Conservation (phyloP, 768 basidiomycete species). For the Mycena capillaripes region DNA sequence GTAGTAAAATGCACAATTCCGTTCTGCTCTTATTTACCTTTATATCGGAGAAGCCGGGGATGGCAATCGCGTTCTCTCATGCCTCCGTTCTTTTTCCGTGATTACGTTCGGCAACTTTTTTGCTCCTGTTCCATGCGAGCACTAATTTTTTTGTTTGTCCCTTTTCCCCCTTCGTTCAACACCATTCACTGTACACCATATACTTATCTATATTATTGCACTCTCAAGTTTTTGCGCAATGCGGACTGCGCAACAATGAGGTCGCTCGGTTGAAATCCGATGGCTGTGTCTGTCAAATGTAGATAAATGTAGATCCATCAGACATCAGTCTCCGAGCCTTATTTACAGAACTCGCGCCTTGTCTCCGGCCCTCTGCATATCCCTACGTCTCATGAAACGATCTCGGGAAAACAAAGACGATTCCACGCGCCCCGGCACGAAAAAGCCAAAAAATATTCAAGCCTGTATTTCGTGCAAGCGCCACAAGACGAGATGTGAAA, state of each 20-base stretch:
- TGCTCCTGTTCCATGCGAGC: too few species aligned
- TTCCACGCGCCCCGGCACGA: conserved; percentile 31
- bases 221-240: too few species aligned
- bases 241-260: too few species aligned
- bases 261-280: too few species aligned
- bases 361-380: not conserved
- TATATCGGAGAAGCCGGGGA: too few species aligned
- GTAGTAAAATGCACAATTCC: too few species aligned
- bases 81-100: conserved; percentile 23
- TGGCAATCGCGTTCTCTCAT: not conserved
- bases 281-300: too few species aligned
- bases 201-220: not conserved
- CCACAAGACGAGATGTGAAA: conserved; percentile 60
- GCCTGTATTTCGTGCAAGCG: conserved; percentile 54
- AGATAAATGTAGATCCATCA: not conserved
- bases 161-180: too few species aligned
- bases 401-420: conserved; percentile 28
- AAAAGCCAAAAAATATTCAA: conserved; percentile 42
- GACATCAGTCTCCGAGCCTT: not conserved
- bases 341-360: not conserved
- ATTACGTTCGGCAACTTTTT: not conserved
- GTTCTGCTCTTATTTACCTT: not conserved
- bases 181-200: not conserved
- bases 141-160: too few species aligned
- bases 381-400: conserved; percentile 33